A percentile compares a stretch with the other conserved stretches of the same genome.
phyloP scores from a whole-genome alignment of 1,284 basidiomycete species.

The Tylopilus orsonianus region DNA sequence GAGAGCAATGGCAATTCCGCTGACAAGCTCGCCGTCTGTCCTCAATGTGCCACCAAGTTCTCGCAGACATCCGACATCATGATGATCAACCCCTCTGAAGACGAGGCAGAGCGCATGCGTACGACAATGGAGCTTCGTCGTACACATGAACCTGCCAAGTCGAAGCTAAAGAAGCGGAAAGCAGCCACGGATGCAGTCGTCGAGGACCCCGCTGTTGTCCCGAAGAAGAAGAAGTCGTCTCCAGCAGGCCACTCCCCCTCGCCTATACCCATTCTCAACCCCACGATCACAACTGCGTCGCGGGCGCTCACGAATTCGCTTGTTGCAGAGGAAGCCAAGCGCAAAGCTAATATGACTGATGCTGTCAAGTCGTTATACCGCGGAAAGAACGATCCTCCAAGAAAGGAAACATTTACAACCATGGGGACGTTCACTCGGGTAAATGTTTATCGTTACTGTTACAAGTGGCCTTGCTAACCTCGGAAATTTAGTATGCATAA shows the following conservation, averaged over 20 bases:
- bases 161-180: conserved; percentile 72
- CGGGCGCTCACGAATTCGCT: conserved; percentile 62
- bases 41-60: conserved; percentile 73
- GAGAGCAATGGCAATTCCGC: conserved; percentile 15
- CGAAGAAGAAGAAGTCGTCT: conserved; percentile 46
- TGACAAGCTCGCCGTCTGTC: conserved; percentile 56
- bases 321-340: conserved; percentile 69
- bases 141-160: conserved; percentile 51
- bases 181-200: conserved; percentile 33
- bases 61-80: conserved; percentile 53
- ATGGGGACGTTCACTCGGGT: conserved; percentile 81
- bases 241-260: conserved; percentile 24
- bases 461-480: conserved; percentile 1
- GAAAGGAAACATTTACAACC: conserved; percentile 81
- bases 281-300: conserved; percentile 56
- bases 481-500: conserved; percentile 22
- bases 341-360: conserved; percentile 73
- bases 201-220: conserved; percentile 31
- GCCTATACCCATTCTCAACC: conserved; percentile 43
- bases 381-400: conserved; percentile 46
- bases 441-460: conserved; percentile 36
- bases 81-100: conserved; percentile 59
- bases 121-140: conserved; percentile 54
- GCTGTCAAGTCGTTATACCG: conserved; percentile 73
- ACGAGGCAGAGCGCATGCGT: conserved; percentile 58